Conservation (phyloP, 78 protist genomes). For the Reticulomyxa filosa region DNA sequence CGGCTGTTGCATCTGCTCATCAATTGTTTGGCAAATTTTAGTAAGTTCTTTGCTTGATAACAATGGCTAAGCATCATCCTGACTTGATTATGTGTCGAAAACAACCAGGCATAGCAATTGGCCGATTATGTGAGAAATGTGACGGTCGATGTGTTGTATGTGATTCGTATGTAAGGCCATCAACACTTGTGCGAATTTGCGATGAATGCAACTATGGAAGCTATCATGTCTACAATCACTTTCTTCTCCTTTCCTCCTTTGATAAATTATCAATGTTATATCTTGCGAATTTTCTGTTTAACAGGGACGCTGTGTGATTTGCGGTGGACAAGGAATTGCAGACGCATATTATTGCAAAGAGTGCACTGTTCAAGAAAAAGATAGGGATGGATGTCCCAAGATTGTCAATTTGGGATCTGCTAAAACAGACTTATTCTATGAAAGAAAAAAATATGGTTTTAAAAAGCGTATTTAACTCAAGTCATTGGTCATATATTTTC, state of each 20-base stretch:
- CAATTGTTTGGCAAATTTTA: too few species aligned
- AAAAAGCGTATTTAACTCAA: too few species aligned
- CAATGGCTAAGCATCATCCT: constrained; percentile 39
- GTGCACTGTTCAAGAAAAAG: constrained; percentile 27
- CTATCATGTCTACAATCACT: neutral
- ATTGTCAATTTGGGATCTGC: constrained; percentile 35
- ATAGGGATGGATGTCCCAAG: constrained; percentile 32
- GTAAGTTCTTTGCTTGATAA: neutral
- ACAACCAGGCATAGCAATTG: constrained; percentile 39
- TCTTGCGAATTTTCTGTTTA: too few species aligned
- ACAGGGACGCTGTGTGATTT: constrained; percentile 30
- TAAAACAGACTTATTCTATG: constrained; percentile 31
- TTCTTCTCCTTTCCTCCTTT: too few species aligned
- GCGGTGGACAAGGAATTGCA: constrained; percentile 31
- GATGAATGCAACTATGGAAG: constrained; percentile 41
- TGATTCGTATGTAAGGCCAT: constrained; percentile 30
- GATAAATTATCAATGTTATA: too few species aligned
- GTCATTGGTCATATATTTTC: too few species aligned
- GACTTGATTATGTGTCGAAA: constrained; percentile 39
- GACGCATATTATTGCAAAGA: constrained; percentile 35
- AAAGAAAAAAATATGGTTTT: constrained; percentile 24
- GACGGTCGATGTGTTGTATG: constrained; percentile 38
- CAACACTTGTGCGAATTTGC: constrained; percentile 24
- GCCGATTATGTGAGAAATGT: constrained; percentile 34
- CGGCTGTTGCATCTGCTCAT: too few species aligned